Evolutionary conservation across 441 rosid genomes (phyloP), one percentile per base, ranked within the genome.

Genomic region (Breynia disticha): DNA sequence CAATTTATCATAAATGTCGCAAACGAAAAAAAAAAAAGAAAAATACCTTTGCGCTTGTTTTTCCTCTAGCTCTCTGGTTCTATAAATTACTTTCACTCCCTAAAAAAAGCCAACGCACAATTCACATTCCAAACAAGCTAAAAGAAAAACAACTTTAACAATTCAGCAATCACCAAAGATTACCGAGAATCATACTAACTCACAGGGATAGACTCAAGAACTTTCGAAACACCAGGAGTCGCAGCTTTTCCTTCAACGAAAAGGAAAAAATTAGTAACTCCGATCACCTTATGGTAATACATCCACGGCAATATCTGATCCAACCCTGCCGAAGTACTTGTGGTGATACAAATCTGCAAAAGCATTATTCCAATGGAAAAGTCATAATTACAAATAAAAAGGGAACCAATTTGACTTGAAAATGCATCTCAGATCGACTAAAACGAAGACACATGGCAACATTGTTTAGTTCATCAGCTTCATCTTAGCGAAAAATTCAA

Each of bases 191-290:
- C 39, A 41, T 28, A 32, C 24, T n/a, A 54, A 66, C 90, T 72
- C 70, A 90, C 96, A 0, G 83, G 82, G 63, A 90, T 80, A 3
- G 79, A 72, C 66, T 87, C 86, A 57, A 87, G 71, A 50, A 87
- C 84, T 70, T 72, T 79, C 44, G 96, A 79, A 3, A 80, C 87
- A 39, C 65, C 54, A 15, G 76, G 78, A 7, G 88, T 69, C 21
- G 95, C 87, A 51, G 93, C 98, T 65, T 83, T 87, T 47, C 96
- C 98, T 49, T 90, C 95, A 65, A 90, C 95, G 32, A 90, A 90
- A 39, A 90, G 81, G 60, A 76, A 82, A 72, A 87, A 90, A 6
- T 68, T 70, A 15, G 87, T 72, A 60, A 85, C 86, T 24, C 98
- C 98, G 47, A 83, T 70, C 67, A 83, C 90, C 76, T 87, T 90